Base-by-base conservation (phyloP, 495 filamentous ascomycete genomes). In the Achaetomiella virescens region DNA sequence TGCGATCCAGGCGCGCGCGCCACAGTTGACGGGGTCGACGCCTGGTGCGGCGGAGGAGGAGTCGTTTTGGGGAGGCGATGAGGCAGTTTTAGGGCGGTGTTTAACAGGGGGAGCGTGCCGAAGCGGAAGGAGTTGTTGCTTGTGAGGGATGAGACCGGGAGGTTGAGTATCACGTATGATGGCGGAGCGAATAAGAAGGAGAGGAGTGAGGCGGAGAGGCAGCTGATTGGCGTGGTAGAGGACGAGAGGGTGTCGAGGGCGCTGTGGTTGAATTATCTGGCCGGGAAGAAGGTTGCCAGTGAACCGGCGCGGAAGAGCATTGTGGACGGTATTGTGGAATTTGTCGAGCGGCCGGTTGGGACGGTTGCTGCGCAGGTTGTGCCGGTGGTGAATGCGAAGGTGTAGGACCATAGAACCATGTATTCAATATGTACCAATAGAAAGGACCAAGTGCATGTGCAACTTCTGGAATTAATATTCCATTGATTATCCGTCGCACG, bases 191-290 rank as follows among this genome's bases (percentile, higher is more conserved):
- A 67, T 65, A 71, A 67, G 66, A 72, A 65, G 24, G 73, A 69
- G 59, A 71, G 70, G 33, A 61, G 57, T 7, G 20, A 47, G 0
- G 51, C 70, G 41, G 65, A 70, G 51, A 77, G 75, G 66, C 64
- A 69, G 52, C 35, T 71, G 48, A 58, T 95, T 64, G 91, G 91
- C 0, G 71, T 74, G 1, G 82, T 97, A 1, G 60, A 67, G 3
- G 93, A 97, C 67, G 87, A 91, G 76, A 75, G 91, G 49, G 73
- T 97, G 10, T 85, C 84, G 50, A 81, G 88, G 52, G 74, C 89
- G 54, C 75, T 97, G 18, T 97, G 92, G 93, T 71, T 96, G 67
- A 85, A 88, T 54, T 98, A 96, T 71, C 70, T 98, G 35, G 90
- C 83, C 18, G 95, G 91, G 8, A 87, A 85, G 70, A 88, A 83